Conservation (phyloP, 768 basidiomycete species). For the Leccinum olivaceopallidum region DNA sequence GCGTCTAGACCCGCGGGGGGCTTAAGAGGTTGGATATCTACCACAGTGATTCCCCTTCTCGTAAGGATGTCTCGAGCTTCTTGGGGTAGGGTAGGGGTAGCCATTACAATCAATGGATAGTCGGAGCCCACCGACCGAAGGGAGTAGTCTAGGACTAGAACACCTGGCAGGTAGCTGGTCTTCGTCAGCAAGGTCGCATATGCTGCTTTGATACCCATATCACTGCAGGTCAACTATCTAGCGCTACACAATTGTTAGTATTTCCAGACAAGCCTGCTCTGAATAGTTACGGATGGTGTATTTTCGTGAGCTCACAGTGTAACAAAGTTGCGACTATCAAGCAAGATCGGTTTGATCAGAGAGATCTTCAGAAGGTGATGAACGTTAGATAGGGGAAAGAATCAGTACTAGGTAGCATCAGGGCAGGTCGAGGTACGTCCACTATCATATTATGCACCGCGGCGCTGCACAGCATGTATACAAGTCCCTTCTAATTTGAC, state of each 20-base stretch:
- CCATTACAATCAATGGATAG: conserved; percentile 82
- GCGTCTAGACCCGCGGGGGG: conserved; percentile 46
- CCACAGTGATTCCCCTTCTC: conserved; percentile 51
- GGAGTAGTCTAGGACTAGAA: conserved; percentile 54
- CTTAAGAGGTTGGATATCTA: conserved; percentile 58
- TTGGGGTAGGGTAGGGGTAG: conserved; percentile 55
- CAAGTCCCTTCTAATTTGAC: too few species aligned
- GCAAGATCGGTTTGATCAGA: not conserved
- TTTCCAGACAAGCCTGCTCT: not conserved
- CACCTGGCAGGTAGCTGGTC: conserved; percentile 53
- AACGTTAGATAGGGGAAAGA: too few species aligned
- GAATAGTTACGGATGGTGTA: not conserved
- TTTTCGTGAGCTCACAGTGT: not conserved
- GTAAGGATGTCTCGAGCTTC: conserved; percentile 52
- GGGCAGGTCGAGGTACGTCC: too few species aligned
- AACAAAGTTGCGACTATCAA: not conserved
- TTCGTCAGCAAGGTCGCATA: conserved; percentile 83
- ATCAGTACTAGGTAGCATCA: too few species aligned
- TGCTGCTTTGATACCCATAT: conserved; percentile 47
- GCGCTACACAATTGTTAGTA: not conserved
- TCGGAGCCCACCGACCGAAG: conserved; percentile 54
- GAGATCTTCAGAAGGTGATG: too few species aligned
- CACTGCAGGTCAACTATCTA: not conserved
- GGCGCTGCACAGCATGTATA: too few species aligned
- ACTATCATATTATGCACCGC: too few species aligned